These are phyloP conservation scores for Russula foetens DNA, from an alignment of 768 basidiomycete species.

Conservation along the genomic window DNA sequence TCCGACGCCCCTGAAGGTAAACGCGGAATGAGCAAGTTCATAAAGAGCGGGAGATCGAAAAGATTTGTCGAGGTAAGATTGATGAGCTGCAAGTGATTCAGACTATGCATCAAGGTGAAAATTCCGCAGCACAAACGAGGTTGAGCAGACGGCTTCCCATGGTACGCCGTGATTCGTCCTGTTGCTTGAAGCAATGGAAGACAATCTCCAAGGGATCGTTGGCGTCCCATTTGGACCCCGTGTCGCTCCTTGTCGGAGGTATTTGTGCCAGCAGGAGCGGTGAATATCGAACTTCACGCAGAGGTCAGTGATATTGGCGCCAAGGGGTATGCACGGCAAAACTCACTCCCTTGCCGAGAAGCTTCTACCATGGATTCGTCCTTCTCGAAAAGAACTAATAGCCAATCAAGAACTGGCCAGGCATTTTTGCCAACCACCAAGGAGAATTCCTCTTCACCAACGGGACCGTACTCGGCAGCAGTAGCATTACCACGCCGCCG, in stretches of 20 bases:
- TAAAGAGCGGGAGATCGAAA: conserved; percentile 28
- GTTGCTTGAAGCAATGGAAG: conserved; percentile 26
- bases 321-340: neutral
- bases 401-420: conserved; percentile 68
- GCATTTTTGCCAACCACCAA: conserved; percentile 48
- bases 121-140: conserved; percentile 23
- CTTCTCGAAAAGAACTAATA: conserved; percentile 58
- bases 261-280: conserved; percentile 51
- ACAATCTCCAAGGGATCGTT: conserved; percentile 41
- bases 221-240: conserved; percentile 47
- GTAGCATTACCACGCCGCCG: conserved; percentile 24
- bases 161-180: conserved; percentile 14
- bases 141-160: conserved; percentile 26
- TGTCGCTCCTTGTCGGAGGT: conserved; percentile 41
- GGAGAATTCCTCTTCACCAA: conserved; percentile 23
- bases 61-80: conserved; percentile 28
- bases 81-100: conserved; percentile 25
- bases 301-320: neutral
- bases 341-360: conserved; percentile 32
- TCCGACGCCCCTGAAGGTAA: conserved; percentile 21
- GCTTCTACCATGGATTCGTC: conserved; percentile 40
- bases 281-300: conserved; percentile 36
- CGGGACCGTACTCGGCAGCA: conserved; percentile 23
- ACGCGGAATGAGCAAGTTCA: conserved; percentile 25
- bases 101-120: neutral